Evolutionary conservation across 345 rosid genomes (phyloP).

Genomic region (Hibiscus tridactylites): DNA sequence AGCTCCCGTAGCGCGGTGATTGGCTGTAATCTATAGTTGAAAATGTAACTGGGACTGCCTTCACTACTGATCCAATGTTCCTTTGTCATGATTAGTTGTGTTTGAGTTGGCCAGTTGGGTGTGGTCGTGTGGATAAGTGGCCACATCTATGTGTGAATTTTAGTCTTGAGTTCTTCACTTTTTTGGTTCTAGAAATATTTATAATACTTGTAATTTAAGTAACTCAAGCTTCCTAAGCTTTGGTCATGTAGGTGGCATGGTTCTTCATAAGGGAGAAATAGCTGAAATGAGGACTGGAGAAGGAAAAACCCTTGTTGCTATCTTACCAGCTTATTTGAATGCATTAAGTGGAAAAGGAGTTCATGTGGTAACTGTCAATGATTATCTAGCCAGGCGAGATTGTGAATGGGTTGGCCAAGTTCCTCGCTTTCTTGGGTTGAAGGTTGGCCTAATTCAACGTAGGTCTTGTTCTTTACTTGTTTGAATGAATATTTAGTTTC

Average conservation of each 20-base stretch:
- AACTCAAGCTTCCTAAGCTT: background rate
- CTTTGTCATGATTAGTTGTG: background rate
- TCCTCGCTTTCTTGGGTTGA: conserved; percentile 94
- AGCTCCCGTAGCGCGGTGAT: background rate
- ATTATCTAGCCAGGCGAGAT: conserved; percentile 90
- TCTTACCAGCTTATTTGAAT: conserved; percentile 91
- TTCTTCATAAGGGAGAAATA: conserved; percentile 94
- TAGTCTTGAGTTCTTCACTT: background rate
- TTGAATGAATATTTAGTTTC: background rate
- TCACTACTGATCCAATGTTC: background rate
- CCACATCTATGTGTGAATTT: background rate
- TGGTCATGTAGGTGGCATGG: conserved; percentile 74
- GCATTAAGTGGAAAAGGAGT: conserved; percentile 93
- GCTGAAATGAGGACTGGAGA: conserved; percentile 99
- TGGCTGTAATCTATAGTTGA: background rate
- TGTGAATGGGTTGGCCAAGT: conserved; percentile 99
- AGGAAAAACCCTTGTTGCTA: conserved; percentile 97
- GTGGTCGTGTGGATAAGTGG: background rate
- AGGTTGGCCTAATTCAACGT: conserved; percentile 99
- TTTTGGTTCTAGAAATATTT: background rate
- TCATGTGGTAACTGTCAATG: conserved; percentile 94
- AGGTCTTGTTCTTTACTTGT: conserved; percentile 40
- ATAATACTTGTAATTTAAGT: background rate
- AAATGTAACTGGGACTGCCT: background rate
- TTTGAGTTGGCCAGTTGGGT: background rate